phyloP scores from a whole-genome alignment of 108 stramenopile species.

The Fistulifera pelliculosa region DNA sequence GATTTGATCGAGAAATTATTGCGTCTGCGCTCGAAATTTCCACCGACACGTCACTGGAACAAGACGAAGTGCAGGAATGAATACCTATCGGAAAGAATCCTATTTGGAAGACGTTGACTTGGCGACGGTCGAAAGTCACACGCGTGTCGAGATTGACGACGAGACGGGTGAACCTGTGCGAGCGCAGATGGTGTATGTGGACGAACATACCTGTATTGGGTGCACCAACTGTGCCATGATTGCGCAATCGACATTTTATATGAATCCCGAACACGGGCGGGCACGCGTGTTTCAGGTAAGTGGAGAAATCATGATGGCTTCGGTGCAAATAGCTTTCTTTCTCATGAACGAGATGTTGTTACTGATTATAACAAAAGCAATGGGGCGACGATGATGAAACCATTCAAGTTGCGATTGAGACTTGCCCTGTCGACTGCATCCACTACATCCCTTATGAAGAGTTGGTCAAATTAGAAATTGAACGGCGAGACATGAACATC shows the following conservation, averaged over 20 bases:
- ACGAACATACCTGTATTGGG: conserved; percentile 90
- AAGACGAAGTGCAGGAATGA: conserved; percentile 37
- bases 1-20: conserved; percentile 57
- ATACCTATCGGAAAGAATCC: conserved; percentile 41
- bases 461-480: conserved; percentile 67
- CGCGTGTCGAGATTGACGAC: conserved; percentile 54
- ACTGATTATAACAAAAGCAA: too few species aligned
- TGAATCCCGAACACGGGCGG: conserved; percentile 82
- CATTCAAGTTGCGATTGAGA: conserved; percentile 76
- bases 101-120: conserved; percentile 48
- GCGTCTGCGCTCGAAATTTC: conserved; percentile 53
- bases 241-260: conserved; percentile 87
- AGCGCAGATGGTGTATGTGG: conserved; percentile 84
- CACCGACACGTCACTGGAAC: conserved; percentile 49
- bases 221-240: conserved; percentile 83
- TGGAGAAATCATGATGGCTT: too few species aligned
- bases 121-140: conserved; percentile 57
- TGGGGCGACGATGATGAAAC: conserved; percentile 89
- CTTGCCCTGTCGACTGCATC: conserved; percentile 92
- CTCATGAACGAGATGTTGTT: too few species aligned
- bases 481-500: conserved; percentile 76
- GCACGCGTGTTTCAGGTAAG: conserved; percentile 68
- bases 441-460: conserved; percentile 86
- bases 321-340: too few species aligned
- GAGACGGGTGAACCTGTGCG: conserved; percentile 66